phyloP scores from a whole-genome alignment of 805 yeast species.

The Candida krabiensis region DNA sequence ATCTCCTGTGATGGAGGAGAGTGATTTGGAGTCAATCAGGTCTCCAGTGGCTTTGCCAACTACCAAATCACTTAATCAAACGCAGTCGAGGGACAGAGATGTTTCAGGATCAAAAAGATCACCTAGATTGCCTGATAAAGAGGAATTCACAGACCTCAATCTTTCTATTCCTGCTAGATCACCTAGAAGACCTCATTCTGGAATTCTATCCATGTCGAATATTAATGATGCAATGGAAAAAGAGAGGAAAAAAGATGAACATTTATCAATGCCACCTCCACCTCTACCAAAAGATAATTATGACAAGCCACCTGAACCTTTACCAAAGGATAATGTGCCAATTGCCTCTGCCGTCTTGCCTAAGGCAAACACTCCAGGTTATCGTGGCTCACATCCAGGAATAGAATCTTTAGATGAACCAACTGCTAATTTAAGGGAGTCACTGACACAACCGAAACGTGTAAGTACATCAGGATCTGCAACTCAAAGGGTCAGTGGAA shows the following conservation, averaged over 20 bases:
- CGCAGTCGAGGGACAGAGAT: background rate
- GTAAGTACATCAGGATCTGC: slow-evolving; percentile 5
- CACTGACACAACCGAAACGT: background rate
- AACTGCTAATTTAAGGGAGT: background rate
- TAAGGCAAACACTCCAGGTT: no score
- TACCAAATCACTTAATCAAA: background rate
- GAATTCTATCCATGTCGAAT: slow-evolving; percentile 4
- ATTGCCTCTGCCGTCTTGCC: no score
- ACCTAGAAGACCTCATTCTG: slow-evolving; percentile 27
- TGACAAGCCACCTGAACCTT: background rate
- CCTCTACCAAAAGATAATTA: background rate
- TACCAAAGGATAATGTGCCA: no score
- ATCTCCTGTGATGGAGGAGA: slow-evolving; percentile 18
- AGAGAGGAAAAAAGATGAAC: background rate
- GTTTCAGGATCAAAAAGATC: background rate
- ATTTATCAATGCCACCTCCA: background rate
- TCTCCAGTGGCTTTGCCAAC: slow-evolving; percentile 24
- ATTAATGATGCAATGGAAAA: background rate
- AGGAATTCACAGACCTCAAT: slow-evolving; percentile 24
- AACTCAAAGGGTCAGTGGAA: slow-evolving; percentile 22
- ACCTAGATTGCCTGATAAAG: slow-evolving; percentile 27
- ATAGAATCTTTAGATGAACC: background rate
- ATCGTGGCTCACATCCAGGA: no score
- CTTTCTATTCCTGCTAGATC: slow-evolving; percentile 33
- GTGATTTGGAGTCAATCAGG: slow-evolving; percentile 23